Conservation (phyloP, 1,284 basidiomycete species). For the Amylostereum chailletii region DNA sequence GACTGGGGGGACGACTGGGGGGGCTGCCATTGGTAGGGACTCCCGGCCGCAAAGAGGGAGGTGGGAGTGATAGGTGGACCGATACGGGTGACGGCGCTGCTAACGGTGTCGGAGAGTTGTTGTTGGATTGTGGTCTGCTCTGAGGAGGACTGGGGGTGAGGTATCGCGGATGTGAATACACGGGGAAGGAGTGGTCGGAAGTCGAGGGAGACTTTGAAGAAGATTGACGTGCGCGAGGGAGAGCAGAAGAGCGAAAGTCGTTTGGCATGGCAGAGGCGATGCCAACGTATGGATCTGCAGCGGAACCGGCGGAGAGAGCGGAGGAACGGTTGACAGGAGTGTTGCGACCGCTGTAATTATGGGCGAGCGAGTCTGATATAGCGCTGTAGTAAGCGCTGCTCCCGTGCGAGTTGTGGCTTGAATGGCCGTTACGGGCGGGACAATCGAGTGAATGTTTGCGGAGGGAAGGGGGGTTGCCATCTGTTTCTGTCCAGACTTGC, state of each 20-base stretch:
- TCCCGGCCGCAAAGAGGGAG: conserved; percentile 2
- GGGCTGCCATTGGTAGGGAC: not conserved
- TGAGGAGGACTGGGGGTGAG: conserved; percentile 10
- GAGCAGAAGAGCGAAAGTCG: not conserved
- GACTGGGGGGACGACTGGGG: conserved; percentile 3
- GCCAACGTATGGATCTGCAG: conserved; percentile 5
- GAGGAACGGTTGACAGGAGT: conserved; percentile 4
- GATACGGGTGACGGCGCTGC: conserved; percentile 1
- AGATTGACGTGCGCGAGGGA: conserved; percentile 1
- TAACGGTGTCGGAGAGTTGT: not conserved
- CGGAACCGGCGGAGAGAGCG: conserved; percentile 3
- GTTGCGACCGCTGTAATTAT: conserved; percentile 2
- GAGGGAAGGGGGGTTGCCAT: not conserved
- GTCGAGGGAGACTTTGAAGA: conserved; percentile 1
- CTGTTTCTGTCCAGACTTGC: too few species aligned
- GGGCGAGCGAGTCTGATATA: conserved; percentile 4
- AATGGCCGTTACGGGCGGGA: not conserved
- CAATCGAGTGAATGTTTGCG: not conserved
- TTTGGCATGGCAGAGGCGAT: not conserved
- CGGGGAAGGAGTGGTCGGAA: not conserved
- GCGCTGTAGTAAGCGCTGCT: conserved; percentile 11
- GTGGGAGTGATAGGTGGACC: conserved; percentile 1
- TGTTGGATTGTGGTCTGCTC: conserved; percentile 8
- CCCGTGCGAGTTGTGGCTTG: conserved; percentile 3
- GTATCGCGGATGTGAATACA: conserved; percentile 4